Conservation (phyloP, 768 basidiomycete species). For the Collybiopsis luxurians region DNA sequence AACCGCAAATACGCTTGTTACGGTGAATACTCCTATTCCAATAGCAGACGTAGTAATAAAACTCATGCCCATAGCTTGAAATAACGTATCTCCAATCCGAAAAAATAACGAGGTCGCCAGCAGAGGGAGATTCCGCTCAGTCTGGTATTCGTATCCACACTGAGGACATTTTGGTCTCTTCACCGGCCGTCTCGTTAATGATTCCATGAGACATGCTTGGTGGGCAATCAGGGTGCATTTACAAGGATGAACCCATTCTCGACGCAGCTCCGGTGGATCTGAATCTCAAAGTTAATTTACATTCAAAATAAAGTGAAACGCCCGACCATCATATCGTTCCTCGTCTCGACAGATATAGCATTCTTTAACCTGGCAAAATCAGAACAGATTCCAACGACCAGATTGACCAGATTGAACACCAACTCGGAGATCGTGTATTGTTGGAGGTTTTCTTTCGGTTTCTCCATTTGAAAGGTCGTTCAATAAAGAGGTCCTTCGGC, state of each 20-base stretch:
- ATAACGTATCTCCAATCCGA: not conserved
- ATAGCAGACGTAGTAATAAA: slow-evolving; percentile 2
- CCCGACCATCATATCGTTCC: slow-evolving; percentile 5
- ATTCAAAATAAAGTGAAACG: not conserved
- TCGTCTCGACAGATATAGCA: slow-evolving; percentile 8
- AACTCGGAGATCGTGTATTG: slow-evolving; percentile 7
- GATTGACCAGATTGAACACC: not conserved
- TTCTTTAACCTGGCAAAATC: not conserved
- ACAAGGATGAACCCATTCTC: slow-evolving; percentile 12
- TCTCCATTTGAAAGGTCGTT: not conserved
- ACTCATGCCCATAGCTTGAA: not conserved
- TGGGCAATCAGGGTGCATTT: slow-evolving; percentile 12
- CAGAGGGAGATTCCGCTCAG: not conserved
- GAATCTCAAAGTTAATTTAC: not conserved
- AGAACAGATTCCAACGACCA: not conserved
- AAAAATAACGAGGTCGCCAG: not conserved
- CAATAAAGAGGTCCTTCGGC: not conserved
- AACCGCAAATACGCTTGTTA: not conserved
- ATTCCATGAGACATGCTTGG: slow-evolving; percentile 7
- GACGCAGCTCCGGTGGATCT: not conserved
- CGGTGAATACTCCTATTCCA: not conserved
- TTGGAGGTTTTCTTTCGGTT: not conserved
- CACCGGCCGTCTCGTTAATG: not conserved
- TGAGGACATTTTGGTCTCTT: slow-evolving; percentile 5
- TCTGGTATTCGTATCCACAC: slow-evolving; percentile 3